Percentiles rank a stretch among this genome's conserved stretches.
Evolutionary conservation across 345 rosid genomes (phyloP).

Genomic region (Salix koriyanagi): DNA sequence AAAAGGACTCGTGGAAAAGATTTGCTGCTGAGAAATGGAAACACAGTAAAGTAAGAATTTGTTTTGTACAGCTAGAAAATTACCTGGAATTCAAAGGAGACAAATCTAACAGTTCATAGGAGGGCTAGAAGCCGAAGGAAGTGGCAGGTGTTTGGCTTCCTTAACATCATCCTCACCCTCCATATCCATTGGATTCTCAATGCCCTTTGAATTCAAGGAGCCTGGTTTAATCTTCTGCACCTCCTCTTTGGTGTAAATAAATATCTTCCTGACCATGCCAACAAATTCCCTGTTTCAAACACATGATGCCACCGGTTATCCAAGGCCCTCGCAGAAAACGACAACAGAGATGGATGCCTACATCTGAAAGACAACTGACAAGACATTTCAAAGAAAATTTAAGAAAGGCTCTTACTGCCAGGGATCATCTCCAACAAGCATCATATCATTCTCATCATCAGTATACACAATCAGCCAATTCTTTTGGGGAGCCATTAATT

Average conservation of each 20-base stretch:
- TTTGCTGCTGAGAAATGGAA: neutral
- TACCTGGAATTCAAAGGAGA: conserved; percentile 6
- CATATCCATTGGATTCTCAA: conserved; percentile 9
- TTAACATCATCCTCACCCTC: conserved; percentile 11
- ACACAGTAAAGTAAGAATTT: neutral
- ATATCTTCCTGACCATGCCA: conserved; percentile 48
- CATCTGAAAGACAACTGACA: neutral
- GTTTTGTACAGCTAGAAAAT: neutral
- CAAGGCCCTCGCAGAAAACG: neutral
- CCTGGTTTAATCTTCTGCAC: conserved; percentile 42
- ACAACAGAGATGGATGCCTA: neutral
- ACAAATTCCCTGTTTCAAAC: conserved; percentile 46
- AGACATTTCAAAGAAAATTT: neutral
- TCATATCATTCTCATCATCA: conserved; percentile 54
- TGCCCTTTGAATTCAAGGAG: conserved; percentile 22
- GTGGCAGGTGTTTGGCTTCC: conserved; percentile 13
- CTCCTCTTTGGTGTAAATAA: conserved; percentile 46
- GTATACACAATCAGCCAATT: conserved; percentile 51
- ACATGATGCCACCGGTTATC: neutral
- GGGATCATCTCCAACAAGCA: conserved; percentile 64
- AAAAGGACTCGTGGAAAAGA: neutral
- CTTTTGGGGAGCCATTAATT: conserved; percentile 34
- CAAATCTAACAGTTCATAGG: conserved; percentile 7
- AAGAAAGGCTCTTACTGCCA: conserved; percentile 42
- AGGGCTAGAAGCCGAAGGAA: neutral